phyloP scores from a whole-genome alignment of 148 eudicot species.

The Rhododendron griersonianum region DNA sequence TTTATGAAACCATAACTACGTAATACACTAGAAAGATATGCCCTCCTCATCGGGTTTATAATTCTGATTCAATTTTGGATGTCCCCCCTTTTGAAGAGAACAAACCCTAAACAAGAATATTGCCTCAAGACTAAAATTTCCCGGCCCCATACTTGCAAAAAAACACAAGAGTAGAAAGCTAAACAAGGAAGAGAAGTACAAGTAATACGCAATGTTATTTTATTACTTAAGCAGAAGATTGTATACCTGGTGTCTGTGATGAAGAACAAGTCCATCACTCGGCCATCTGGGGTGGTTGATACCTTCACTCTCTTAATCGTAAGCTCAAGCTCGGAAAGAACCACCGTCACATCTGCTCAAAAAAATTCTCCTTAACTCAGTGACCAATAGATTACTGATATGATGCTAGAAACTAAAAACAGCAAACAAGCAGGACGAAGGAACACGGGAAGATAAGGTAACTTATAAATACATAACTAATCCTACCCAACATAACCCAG shows the following conservation, averaged over 20 bases:
- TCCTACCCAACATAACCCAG: background rate
- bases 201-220: background rate
- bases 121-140: background rate
- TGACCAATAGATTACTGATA: background rate
- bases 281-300: conserved; percentile 91
- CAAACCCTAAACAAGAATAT: background rate
- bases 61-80: background rate
- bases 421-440: conserved; percentile 3
- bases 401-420: background rate
- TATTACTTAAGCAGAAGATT: background rate
- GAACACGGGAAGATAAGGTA: background rate
- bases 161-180: background rate
- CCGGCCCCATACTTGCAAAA: background rate
- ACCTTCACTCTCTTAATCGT: conserved; percentile 79
- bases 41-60: background rate
- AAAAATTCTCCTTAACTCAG: conserved; percentile 7
- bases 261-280: conserved; percentile 87
- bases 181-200: background rate
- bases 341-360: conserved; percentile 71
- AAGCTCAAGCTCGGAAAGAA: conserved; percentile 85
- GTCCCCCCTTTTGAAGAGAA: background rate
- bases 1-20: background rate
- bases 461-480: background rate
- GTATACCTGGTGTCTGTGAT: conserved; percentile 76
- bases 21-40: background rate